These are phyloP conservation scores for Candida tallmaniae DNA, from an alignment of 805 yeast species.

Conservation along the genomic window DNA sequence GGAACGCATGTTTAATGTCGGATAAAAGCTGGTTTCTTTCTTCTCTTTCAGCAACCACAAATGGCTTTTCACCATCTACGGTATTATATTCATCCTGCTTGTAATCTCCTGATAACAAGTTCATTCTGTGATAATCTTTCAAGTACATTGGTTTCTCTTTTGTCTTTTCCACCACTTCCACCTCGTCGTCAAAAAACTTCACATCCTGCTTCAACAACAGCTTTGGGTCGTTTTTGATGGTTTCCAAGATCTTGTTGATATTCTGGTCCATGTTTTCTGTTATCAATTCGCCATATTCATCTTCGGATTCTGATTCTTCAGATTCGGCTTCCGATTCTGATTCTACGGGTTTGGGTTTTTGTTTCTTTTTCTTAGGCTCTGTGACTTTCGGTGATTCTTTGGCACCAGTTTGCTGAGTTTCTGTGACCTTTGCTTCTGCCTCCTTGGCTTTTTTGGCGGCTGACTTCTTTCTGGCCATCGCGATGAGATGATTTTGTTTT, in stretches of 20 bases:
- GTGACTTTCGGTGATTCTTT: constrained; percentile 2
- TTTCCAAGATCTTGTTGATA: constrained; percentile 62
- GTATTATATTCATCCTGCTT: constrained; percentile 45
- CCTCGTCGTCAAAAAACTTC: constrained; percentile 67
- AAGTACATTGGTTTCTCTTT: constrained; percentile 66
- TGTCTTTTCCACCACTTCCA: constrained; percentile 23
- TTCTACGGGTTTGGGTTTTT: constrained; percentile 6
- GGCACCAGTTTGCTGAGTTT: neutral
- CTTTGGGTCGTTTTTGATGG: constrained; percentile 66
- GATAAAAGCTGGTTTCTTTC: constrained; percentile 68
- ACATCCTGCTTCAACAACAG: constrained; percentile 61
- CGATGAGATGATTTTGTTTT: constrained; percentile 13
- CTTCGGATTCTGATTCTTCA: constrained; percentile 71
- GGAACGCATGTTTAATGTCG: constrained; percentile 70
- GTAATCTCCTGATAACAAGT: constrained; percentile 63
- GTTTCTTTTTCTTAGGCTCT: constrained; percentile 16
- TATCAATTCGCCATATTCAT: constrained; percentile 82
- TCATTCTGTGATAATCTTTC: constrained; percentile 90
- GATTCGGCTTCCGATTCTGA: constrained; percentile 14
- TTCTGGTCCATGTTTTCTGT: constrained; percentile 85
- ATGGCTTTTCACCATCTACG: constrained; percentile 60
- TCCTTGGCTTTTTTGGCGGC: constrained; percentile 68
- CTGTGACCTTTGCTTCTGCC: constrained; percentile 19
- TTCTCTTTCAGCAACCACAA: constrained; percentile 67
- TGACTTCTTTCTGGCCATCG: constrained; percentile 85